phyloP scores from a whole-genome alignment of 169 alveolate genomes.

The Eimeria brunetti region DNA sequence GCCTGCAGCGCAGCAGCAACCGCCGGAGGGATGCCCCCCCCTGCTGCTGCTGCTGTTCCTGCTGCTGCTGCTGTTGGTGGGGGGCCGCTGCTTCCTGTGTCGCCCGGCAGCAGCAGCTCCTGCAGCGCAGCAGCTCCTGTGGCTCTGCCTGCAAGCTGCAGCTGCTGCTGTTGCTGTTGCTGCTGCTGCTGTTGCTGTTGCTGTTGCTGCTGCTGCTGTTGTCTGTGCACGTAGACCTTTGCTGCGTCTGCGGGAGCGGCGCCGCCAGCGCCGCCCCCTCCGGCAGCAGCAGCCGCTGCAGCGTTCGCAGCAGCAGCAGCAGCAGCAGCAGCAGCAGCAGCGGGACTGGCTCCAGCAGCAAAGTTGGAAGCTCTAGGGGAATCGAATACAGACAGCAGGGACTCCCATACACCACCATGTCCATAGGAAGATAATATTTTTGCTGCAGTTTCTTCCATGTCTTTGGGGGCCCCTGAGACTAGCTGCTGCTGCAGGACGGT shows the following conservation, averaged over 20 bases:
- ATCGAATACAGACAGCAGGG: conserved; percentile 88
- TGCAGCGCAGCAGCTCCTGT: conserved; percentile 28
- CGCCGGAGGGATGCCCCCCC: conserved; percentile 20
- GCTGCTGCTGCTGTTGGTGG: conserved; percentile 1
- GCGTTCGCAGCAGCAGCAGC: conserved; percentile 39
- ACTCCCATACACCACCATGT: conserved; percentile 93
- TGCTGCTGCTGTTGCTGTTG: conserved; percentile 42
- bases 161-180: conserved; percentile 15
- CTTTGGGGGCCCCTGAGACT: conserved; percentile 72
- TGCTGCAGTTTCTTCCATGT: conserved; percentile 77
- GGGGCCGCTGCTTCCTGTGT: not conserved
- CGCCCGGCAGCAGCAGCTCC: not conserved
- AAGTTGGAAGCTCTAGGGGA: conserved; percentile 83
- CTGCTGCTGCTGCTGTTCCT: conserved; percentile 38
- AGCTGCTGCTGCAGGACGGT: conserved; percentile 27
- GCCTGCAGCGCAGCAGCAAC: conserved; percentile 40
- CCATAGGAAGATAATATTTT: conserved; percentile 82
- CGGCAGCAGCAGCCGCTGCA: too few relatives aligned
- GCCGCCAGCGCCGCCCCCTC: too few relatives aligned
- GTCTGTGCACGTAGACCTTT: conserved; percentile 65
- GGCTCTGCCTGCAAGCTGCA: not conserved
- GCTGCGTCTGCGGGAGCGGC: conserved; percentile 10
- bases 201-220: conserved; percentile 18
- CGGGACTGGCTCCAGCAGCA: conserved; percentile 12
- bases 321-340: conserved; percentile 54